Conservation (phyloP, 2,329 filamentous ascomycete genomes). For the Calonectria hawksworthii region DNA sequence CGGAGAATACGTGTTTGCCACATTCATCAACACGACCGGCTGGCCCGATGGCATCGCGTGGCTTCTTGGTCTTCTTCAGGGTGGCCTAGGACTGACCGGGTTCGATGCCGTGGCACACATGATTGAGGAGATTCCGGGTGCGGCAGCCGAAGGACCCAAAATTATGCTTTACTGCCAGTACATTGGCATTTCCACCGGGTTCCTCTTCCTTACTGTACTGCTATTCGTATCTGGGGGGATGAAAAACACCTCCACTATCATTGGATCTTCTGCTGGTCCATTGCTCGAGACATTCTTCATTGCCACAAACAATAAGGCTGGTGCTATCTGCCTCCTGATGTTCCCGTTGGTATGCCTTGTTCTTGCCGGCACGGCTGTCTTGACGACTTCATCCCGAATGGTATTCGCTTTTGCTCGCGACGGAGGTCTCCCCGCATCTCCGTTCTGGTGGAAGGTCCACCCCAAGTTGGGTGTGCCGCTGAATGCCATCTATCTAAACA, state of each 20-base stretch:
- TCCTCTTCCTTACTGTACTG: slow-evolving; percentile 72
- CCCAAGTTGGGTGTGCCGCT: slow-evolving; percentile 73
- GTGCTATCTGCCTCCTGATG: slow-evolving; percentile 75
- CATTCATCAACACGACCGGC: slow-evolving; percentile 50
- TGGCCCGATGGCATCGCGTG: slow-evolving; percentile 53
- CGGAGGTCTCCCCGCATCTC: slow-evolving; percentile 74
- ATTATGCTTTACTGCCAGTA: slow-evolving; percentile 68
- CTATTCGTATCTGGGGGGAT: slow-evolving; percentile 75
- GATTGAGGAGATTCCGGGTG: slow-evolving; percentile 53
- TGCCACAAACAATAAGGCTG: slow-evolving; percentile 72
- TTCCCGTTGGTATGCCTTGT: slow-evolving; percentile 75
- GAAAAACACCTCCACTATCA: slow-evolving; percentile 58
- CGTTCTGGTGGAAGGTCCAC: slow-evolving; percentile 73
- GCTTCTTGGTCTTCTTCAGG: slow-evolving; percentile 51
- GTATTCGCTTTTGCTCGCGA: slow-evolving; percentile 76
- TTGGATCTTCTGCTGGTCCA: slow-evolving; percentile 68
- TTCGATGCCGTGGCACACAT: slow-evolving; percentile 54
- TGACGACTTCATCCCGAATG: slow-evolving; percentile 77
- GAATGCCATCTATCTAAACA: slow-evolving; percentile 74
- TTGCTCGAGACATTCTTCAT: slow-evolving; percentile 74
- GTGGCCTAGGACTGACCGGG: slow-evolving; percentile 50
- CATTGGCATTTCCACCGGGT: slow-evolving; percentile 74
- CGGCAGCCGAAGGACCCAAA: slow-evolving; percentile 48
- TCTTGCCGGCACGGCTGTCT: slow-evolving; percentile 74
- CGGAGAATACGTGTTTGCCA: slow-evolving; percentile 48